phyloP scores from a whole-genome alignment of 495 filamentous ascomycete species.

The Lophiostoma macrostomum region DNA sequence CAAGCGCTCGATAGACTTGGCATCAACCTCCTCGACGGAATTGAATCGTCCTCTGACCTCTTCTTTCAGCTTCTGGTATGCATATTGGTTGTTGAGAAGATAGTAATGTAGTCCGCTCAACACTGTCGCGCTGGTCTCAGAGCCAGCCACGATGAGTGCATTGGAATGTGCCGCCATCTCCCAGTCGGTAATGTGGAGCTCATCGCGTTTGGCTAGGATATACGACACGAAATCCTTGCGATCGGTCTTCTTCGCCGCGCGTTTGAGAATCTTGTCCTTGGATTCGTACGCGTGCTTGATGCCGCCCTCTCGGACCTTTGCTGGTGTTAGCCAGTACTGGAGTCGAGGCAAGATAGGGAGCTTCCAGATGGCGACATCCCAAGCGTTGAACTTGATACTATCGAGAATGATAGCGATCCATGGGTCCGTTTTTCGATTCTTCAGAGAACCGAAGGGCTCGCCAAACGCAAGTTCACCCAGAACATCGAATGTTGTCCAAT shows the following conservation, averaged over 20 bases:
- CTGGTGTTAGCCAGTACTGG: no score
- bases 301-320: background rate
- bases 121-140: conserved; percentile 34
- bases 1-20: conserved; percentile 46
- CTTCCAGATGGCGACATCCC: background rate
- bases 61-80: conserved; percentile 42
- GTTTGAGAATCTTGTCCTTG: background rate
- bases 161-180: conserved; percentile 8
- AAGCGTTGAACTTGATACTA: conserved; percentile 1
- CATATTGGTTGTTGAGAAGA: conserved; percentile 49
- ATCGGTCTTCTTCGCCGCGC: background rate
- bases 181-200: background rate
- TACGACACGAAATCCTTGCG: conserved; percentile 8
- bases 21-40: conserved; percentile 45
- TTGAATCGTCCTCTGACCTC: conserved; percentile 48
- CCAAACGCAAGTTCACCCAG: conserved; percentile 37
- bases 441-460: conserved; percentile 31
- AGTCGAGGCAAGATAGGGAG: background rate
- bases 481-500: conserved; percentile 35
- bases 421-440: conserved; percentile 7
- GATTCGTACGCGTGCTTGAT: conserved; percentile 2
- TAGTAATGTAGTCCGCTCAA: conserved; percentile 59
- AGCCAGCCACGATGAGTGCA: conserved; percentile 33
- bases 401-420: conserved; percentile 10
- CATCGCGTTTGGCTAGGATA: background rate